These are phyloP conservation scores for Perkinsus olseni DNA, from an alignment of 169 alveolate species.

Conservation along the genomic window DNA sequence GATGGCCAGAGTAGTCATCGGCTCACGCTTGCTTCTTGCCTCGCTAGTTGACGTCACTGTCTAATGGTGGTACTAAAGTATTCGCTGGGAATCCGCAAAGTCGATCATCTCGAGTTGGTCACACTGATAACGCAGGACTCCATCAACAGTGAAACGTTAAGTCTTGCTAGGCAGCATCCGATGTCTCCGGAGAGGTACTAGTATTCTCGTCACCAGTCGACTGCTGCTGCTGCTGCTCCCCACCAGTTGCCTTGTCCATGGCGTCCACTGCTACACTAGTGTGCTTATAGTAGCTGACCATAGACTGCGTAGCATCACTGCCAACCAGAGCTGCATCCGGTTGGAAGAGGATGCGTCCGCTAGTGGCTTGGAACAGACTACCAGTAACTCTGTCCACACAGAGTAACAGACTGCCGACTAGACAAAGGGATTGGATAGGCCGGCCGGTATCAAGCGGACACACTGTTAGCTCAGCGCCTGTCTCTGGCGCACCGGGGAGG, in stretches of 20 bases:
- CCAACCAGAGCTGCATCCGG: not conserved
- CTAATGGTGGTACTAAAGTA: too few relatives aligned
- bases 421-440: not conserved
- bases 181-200: not conserved
- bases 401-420: not conserved
- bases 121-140: not conserved
- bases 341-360: not conserved
- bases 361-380: not conserved
- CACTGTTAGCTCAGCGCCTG: not conserved
- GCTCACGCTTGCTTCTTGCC: not conserved
- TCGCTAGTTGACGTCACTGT: not conserved
- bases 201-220: not conserved
- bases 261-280: not conserved
- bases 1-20: not conserved
- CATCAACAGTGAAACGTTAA: too few relatives aligned
- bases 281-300: not conserved
- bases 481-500: not conserved
- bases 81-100: too few relatives aligned
- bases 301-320: not conserved
- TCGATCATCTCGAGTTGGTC: too few relatives aligned
- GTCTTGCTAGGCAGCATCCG: not conserved
- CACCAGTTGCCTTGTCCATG: not conserved
- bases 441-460: not conserved
- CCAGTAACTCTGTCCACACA: not conserved
- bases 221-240: not conserved